Evolutionary conservation across 2,329 filamentous ascomycete species (phyloP).

Genomic region (Fusarium multiceps): DNA sequence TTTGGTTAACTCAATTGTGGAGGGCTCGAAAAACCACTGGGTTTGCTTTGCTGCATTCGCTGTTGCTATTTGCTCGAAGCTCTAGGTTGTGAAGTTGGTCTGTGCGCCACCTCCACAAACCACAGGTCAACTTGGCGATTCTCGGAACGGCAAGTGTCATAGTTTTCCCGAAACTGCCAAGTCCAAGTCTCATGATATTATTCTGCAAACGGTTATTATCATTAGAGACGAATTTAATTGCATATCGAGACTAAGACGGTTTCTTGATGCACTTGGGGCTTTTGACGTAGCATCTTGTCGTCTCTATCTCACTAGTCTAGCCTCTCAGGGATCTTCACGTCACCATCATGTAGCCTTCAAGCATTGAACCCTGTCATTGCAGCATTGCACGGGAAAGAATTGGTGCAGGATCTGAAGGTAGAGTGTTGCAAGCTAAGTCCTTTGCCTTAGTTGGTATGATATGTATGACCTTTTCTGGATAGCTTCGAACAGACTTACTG

Average conservation of each 20-base stretch:
- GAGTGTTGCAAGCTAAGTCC: not conserved
- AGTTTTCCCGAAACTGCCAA: conserved; percentile 37
- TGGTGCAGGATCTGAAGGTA: not conserved
- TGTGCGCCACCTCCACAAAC: conserved; percentile 21
- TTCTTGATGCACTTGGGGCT: not conserved
- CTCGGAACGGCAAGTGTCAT: conserved; percentile 30
- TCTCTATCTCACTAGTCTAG: conserved; percentile 17
- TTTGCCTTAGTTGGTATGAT: not conserved
- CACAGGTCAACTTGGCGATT: conserved; percentile 15
- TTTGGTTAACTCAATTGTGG: conserved; percentile 24
- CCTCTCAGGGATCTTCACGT: conserved; percentile 32
- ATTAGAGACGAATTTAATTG: not conserved
- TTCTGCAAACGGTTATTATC: not conserved
- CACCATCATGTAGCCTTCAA: conserved; percentile 32
- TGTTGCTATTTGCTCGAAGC: conserved; percentile 5
- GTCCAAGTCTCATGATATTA: conserved; percentile 1
- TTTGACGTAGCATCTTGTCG: not conserved
- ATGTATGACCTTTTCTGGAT: not conserved
- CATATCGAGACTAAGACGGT: not conserved
- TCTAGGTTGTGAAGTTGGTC: conserved; percentile 22
- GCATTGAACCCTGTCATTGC: conserved; percentile 35
- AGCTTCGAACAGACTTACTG: not conserved
- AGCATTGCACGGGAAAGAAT: conserved; percentile 11
- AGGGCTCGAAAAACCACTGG: conserved; percentile 33
- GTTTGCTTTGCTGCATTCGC: conserved; percentile 1